phyloP scores from a whole-genome alignment of 306 rosid genomes.

The Crataegus laevigata region DNA sequence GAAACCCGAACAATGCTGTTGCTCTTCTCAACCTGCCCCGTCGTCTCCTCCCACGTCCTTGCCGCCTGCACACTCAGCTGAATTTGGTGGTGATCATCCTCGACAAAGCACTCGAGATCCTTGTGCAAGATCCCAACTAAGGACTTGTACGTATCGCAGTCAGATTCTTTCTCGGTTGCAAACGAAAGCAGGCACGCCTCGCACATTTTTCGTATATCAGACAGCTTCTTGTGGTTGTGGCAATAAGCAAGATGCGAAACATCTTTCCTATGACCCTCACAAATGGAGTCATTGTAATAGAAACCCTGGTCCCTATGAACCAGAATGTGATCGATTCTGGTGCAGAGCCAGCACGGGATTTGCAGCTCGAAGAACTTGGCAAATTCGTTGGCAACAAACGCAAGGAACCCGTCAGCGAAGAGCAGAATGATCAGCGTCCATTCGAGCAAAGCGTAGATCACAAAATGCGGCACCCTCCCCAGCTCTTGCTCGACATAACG shows the following conservation, averaged over 20 bases:
- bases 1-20: constrained; percentile 2
- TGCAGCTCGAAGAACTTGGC: constrained; percentile 65
- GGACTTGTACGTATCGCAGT: constrained; percentile 61
- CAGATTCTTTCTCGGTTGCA: constrained; percentile 64
- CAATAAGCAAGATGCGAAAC: constrained; percentile 74
- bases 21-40: constrained; percentile 22
- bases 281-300: constrained; percentile 64
- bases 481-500: constrained; percentile 46
- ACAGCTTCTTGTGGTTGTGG: constrained; percentile 64
- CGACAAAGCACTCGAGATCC: constrained; percentile 69
- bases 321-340: constrained; percentile 60
- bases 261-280: constrained; percentile 70
- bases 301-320: constrained; percentile 43
- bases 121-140: constrained; percentile 77
- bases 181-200: constrained; percentile 82
- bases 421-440: constrained; percentile 66
- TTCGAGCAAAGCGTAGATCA: constrained; percentile 65
- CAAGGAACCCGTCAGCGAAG: constrained; percentile 62
- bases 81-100: constrained; percentile 45
- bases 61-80: constrained; percentile 29
- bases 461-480: constrained; percentile 60
- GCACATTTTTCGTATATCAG: constrained; percentile 71
- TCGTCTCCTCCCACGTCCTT: constrained; percentile 31
- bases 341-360: constrained; percentile 72
- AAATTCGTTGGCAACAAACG: constrained; percentile 60